Percentiles rank a stretch among this genome's conserved stretches.
Evolutionary conservation across 345 rosid species (phyloP).

Genomic region (Cardiospermum halicacabum): DNA sequence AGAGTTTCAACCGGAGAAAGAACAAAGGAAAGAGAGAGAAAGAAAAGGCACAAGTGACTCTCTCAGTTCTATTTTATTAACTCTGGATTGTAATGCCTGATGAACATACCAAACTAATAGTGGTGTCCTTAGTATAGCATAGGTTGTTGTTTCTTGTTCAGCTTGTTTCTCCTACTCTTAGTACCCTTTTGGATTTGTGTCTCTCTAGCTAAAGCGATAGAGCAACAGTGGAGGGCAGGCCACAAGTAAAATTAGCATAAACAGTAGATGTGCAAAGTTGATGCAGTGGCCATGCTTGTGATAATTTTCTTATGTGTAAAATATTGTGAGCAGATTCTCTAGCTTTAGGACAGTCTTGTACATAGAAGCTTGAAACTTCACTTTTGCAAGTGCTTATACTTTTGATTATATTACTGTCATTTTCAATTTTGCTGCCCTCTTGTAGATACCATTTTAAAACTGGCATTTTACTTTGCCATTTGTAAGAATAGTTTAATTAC

Average conservation of each 20-base stretch:
- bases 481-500: not conserved
- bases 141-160: not conserved
- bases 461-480: conserved; percentile 1
- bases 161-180: not conserved
- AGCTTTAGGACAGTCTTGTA: not conserved
- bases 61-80: not conserved
- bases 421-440: not conserved
- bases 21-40: not conserved
- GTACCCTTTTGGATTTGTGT: not conserved
- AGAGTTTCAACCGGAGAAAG: too few species aligned
- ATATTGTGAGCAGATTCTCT: not conserved
- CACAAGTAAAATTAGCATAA: not conserved
- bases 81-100: not conserved
- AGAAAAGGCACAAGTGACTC: not conserved
- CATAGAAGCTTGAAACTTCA: not conserved
- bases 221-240: not conserved
- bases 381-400: not conserved
- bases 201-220: not conserved
- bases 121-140: not conserved
- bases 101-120: not conserved
- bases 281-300: not conserved
- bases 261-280: not conserved
- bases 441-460: not conserved
- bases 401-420: not conserved
- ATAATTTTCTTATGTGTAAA: not conserved